Evolutionary conservation across 805 yeast genomes (phyloP).

Genomic region (Lipomyces yamadae): DNA sequence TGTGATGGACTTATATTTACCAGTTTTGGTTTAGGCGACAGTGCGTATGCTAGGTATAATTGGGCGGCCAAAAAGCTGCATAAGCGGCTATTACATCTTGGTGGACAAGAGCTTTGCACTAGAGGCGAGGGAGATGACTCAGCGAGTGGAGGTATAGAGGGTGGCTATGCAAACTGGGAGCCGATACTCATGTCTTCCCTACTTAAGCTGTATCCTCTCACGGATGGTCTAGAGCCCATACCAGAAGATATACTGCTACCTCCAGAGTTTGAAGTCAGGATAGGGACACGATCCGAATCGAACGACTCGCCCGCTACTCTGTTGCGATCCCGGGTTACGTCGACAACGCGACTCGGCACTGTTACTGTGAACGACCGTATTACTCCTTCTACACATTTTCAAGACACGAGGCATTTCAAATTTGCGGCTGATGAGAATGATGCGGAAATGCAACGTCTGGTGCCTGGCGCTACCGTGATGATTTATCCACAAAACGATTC

Average conservation of each 20-base stretch:
- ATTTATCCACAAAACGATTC: conserved; percentile 76
- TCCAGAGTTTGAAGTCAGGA: conserved; percentile 46
- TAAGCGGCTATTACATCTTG: conserved; percentile 75
- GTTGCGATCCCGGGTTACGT: conserved; percentile 12
- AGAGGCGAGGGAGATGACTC: conserved; percentile 91
- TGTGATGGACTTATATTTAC: conserved; percentile 67
- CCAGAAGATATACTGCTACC: conserved; percentile 48
- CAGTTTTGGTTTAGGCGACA: conserved; percentile 90
- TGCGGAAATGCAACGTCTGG: conserved; percentile 33
- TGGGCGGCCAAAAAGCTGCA: conserved; percentile 87
- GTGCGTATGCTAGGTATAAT: conserved; percentile 86
- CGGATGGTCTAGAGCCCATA: conserved; percentile 41
- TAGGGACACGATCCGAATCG: conserved; percentile 39
- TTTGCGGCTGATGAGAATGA: conserved; percentile 44
- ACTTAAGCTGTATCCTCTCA: conserved; percentile 33
- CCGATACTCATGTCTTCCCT: conserved; percentile 41
- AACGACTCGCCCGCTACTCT: background rate
- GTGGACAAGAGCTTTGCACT: conserved; percentile 71
- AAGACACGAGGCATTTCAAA: conserved; percentile 76
- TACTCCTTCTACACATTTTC: conserved; percentile 77
- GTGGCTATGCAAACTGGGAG: conserved; percentile 75
- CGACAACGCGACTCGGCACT: conserved; percentile 48
- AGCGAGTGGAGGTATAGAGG: conserved; percentile 72
- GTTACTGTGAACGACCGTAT: conserved; percentile 61
- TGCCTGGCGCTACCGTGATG: conserved; percentile 82